These are phyloP conservation scores for Ogataea angusta DNA, from an alignment of 805 yeast species.

Conservation along the genomic window DNA sequence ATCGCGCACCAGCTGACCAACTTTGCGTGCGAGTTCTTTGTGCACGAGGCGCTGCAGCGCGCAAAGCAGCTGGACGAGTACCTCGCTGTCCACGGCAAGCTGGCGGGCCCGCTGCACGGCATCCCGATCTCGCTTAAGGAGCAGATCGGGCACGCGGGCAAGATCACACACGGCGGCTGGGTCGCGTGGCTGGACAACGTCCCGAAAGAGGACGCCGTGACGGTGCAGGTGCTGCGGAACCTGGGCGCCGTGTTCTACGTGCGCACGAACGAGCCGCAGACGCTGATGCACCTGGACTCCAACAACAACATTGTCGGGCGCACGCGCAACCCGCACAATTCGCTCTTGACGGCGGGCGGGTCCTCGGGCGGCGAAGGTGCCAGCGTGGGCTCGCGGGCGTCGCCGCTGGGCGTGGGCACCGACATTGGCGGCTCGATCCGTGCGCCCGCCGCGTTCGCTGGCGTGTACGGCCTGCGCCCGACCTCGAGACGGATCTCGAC, in stretches of 20 bases:
- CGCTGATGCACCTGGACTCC: slow-evolving; percentile 67
- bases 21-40: slow-evolving; percentile 51
- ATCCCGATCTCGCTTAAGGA: slow-evolving; percentile 67
- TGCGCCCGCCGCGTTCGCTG: slow-evolving; percentile 64
- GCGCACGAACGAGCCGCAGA: slow-evolving; percentile 67
- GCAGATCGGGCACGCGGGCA: slow-evolving; percentile 53
- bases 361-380: slow-evolving; percentile 75
- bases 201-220: slow-evolving; percentile 44
- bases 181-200: slow-evolving; percentile 49
- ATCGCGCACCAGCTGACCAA: slow-evolving; percentile 61
- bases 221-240: slow-evolving; percentile 44
- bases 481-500: slow-evolving; percentile 51
- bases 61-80: slow-evolving; percentile 58
- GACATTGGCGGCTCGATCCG: slow-evolving; percentile 74
- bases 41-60: slow-evolving; percentile 57
- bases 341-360: slow-evolving; percentile 64
- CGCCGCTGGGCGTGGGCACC: slow-evolving; percentile 63
- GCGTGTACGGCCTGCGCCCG: slow-evolving; percentile 62
- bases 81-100: slow-evolving; percentile 43
- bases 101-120: slow-evolving; percentile 68
- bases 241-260: slow-evolving; percentile 62
- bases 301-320: slow-evolving; percentile 58
- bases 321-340: slow-evolving; percentile 56
- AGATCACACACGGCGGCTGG: slow-evolving; percentile 57
- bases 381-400: slow-evolving; percentile 53